Base-by-base conservation (phyloP, 2,329 filamentous ascomycete genomes). In the Fusarium neocosmosporiellum region DNA sequence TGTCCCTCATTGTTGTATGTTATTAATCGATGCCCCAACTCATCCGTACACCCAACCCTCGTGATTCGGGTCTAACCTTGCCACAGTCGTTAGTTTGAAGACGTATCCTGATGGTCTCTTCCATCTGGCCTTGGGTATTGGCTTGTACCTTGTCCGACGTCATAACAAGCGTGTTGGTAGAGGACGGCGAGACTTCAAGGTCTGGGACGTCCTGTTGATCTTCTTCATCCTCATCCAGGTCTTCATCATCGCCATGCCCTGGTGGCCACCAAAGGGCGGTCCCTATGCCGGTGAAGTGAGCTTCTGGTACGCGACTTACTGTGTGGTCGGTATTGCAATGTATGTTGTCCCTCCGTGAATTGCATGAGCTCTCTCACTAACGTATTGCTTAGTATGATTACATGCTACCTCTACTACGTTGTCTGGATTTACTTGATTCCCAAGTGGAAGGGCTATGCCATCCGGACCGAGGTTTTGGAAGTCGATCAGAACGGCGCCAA, bases 221-320 rank as follows among this genome's bases (percentile, higher is more conserved):
- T 92, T 94, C 79, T 89, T 86, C 57, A 86, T 91, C 53, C 77
- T 89, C 0, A 81, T 90, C 0, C 88, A 92, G 59, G 64, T 90
- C 0, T 93, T 90, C 66, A 82, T 93, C 50, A 81, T 94, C 3
- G 85, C 90, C 18, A 92, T 93, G 86, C 92, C 92, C 0, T 94
- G 92, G 92, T 92, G 90, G 72, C 92, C 92, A 2, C 92, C 92
- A 0, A 83, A 84, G 1, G 86, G 83, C 1, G 92, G 92, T 0
- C 83, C 83, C 0, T 86, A 87, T 36, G 89, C 87, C 0, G 92
- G 91, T 0, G 88, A 91, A 64, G 91, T 93, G 2, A 91, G 88
- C 61, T 94, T 94, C 80, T 94, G 90, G 89, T 94, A 94, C 71
- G 91, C 86, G 1, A 93, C 91, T 0, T 93, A 94, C 73, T 87